Evolutionary conservation across 2,329 filamentous ascomycete species (phyloP).

Genomic region (Trichoderma hamatum): DNA sequence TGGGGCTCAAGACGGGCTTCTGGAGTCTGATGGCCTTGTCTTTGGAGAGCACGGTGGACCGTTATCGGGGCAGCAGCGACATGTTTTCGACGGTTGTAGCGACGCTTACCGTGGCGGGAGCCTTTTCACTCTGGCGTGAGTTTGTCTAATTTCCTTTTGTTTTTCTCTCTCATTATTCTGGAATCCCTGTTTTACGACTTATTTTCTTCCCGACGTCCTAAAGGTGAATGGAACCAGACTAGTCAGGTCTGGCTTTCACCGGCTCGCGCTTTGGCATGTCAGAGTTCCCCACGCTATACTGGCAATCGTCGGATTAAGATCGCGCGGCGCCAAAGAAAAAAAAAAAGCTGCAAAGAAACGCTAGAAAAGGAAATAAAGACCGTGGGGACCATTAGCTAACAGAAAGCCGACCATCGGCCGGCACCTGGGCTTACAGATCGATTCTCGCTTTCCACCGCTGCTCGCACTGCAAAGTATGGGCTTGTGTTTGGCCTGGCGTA

Average conservation of each 20-base stretch:
- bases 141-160: neutral
- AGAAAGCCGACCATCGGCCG: slow-evolving; percentile 35
- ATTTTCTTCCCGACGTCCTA: slow-evolving; percentile 12
- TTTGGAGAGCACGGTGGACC: slow-evolving; percentile 76
- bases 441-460: slow-evolving; percentile 76
- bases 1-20: slow-evolving; percentile 69
- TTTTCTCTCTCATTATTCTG: neutral
- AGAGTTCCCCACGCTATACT: slow-evolving; percentile 3
- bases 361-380: neutral
- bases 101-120: slow-evolving; percentile 79
- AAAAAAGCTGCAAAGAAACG: neutral
- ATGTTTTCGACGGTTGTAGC: slow-evolving; percentile 80
- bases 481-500: slow-evolving; percentile 78
- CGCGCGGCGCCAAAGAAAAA: neutral
- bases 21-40: slow-evolving; percentile 77
- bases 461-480: slow-evolving; percentile 78
- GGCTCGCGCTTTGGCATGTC: slow-evolving; percentile 8
- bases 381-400: slow-evolving; percentile 25
- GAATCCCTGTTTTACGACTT: neutral
- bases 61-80: slow-evolving; percentile 70
- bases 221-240: slow-evolving; percentile 5
- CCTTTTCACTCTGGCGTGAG: slow-evolving; percentile 85
- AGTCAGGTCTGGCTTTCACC: slow-evolving; percentile 19
- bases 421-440: slow-evolving; percentile 58
- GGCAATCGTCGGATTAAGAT: slow-evolving; percentile 23